Evolutionary conservation across 2,329 filamentous ascomycete genomes (phyloP).

Genomic region (Ciborinia camelliae): DNA sequence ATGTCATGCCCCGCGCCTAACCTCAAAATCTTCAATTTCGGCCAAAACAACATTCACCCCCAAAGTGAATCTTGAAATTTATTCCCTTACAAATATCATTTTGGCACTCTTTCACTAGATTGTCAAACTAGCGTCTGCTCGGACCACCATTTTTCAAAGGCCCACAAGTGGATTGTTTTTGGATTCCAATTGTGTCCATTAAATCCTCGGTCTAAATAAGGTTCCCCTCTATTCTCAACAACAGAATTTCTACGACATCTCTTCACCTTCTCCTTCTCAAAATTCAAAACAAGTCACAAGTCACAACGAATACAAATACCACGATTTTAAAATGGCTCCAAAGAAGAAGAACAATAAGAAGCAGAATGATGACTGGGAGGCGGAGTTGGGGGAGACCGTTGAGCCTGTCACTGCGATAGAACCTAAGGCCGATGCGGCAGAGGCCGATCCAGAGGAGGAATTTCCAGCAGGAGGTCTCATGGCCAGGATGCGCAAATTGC

Average conservation of each 20-base stretch:
- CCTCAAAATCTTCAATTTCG: constrained; percentile 14
- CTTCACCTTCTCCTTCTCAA: not conserved
- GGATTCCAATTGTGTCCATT: not conserved
- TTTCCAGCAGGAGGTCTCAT: constrained; percentile 61
- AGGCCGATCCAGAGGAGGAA: constrained; percentile 49
- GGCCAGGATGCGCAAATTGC: constrained; percentile 76
- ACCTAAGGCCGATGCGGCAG: constrained; percentile 46
- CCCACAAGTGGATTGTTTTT: not conserved
- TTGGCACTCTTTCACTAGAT: constrained; percentile 21
- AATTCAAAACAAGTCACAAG: not conserved
- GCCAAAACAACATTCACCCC: not conserved
- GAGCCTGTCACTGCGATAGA: constrained; percentile 48
- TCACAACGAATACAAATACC: too few relatives aligned
- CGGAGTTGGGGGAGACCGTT: constrained; percentile 73
- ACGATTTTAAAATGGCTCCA: constrained; percentile 67
- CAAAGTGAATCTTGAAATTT: constrained; percentile 7
- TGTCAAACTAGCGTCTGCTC: not conserved
- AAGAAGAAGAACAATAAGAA: constrained; percentile 94
- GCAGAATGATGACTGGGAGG: constrained; percentile 89
- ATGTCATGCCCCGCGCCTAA: constrained; percentile 19
- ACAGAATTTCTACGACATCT: not conserved
- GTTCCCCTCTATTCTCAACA: not conserved
- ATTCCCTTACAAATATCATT: constrained; percentile 1
- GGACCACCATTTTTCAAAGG: not conserved
- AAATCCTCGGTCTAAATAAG: not conserved